A percentile compares a stretch with the other conserved stretches of the same genome.
Conservation (phyloP, 495 filamentous ascomycete genomes). For the Symbiotaphrina buchneri region DNA sequence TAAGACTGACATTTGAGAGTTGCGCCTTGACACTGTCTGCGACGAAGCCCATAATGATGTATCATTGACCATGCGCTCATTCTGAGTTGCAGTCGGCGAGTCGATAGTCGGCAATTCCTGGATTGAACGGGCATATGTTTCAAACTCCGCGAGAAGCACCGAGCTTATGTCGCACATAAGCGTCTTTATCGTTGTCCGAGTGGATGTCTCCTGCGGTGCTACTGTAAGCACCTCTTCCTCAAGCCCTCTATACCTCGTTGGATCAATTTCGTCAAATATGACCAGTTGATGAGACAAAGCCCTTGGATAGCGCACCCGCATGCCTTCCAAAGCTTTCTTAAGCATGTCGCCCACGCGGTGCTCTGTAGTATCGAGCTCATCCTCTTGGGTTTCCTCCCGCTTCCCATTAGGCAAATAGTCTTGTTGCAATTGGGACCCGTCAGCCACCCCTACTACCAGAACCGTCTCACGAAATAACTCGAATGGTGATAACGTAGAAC, state of each 20-base stretch:
- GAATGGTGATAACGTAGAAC: constrained; percentile 61
- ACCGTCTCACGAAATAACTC: constrained; percentile 66
- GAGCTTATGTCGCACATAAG: constrained; percentile 84
- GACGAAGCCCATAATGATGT: constrained; percentile 15
- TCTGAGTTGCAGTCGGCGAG: constrained; percentile 33
- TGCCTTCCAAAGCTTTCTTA: constrained; percentile 30
- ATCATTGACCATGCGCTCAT: constrained; percentile 5
- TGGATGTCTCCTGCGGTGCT: constrained; percentile 44
- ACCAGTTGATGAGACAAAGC: constrained; percentile 58
- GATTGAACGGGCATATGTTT: constrained; percentile 61
- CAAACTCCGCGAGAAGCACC: constrained; percentile 66
- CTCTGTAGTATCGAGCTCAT: constrained; percentile 16
- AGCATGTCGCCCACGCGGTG: constrained; percentile 10
- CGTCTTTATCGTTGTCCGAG: constrained; percentile 80
- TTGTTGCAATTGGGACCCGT: constrained; percentile 13
- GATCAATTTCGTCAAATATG: constrained; percentile 45
- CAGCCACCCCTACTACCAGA: constrained; percentile 56
- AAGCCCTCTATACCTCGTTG: constrained; percentile 21
- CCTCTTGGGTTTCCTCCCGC: constrained; percentile 6
- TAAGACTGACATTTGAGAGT: constrained; percentile 27
- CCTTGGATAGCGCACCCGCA: constrained; percentile 43
- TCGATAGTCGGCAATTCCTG: constrained; percentile 63
- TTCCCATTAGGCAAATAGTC: constrained; percentile 6
- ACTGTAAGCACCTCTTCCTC: constrained; percentile 45
- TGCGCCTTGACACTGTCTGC: constrained; percentile 19